These are phyloP conservation scores for Colletotrichum costaricense DNA, from an alignment of 2,329 filamentous ascomycete genomes.

Conservation along the genomic window DNA sequence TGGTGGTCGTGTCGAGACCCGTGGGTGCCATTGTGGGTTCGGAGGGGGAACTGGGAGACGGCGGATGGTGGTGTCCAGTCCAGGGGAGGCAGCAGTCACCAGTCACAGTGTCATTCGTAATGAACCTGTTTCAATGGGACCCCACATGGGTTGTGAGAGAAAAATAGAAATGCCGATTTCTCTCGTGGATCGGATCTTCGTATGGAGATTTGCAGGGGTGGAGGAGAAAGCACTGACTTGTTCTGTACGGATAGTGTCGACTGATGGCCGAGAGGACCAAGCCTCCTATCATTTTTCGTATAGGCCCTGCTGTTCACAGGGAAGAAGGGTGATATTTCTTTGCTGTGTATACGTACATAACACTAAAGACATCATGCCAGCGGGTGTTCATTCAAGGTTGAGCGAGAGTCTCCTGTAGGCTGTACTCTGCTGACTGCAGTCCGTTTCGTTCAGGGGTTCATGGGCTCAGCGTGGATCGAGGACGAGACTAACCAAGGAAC, in stretches of 20 bases:
- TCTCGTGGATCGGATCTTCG: conserved; percentile 30
- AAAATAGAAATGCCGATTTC: conserved; percentile 35
- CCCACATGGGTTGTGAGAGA: conserved; percentile 28
- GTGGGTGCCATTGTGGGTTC: neutral
- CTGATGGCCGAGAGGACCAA: conserved; percentile 10
- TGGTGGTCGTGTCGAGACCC: neutral
- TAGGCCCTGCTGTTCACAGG: neutral
- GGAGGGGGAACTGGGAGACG: neutral
- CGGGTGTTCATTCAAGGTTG: neutral
- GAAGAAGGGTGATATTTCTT: neutral
- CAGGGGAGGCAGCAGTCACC: neutral
- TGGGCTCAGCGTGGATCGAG: conserved; percentile 5
- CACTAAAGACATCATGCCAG: neutral
- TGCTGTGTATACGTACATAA: no score
- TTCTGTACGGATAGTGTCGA: neutral
- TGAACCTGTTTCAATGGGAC: conserved; percentile 34
- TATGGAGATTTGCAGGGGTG: conserved; percentile 24
- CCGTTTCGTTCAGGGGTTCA: neutral
- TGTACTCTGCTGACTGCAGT: neutral
- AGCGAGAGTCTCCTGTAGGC: neutral
- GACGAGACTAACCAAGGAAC: no score
- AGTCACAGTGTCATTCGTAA: conserved; percentile 31
- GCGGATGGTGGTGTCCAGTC: conserved; percentile 9
- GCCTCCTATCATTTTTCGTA: conserved; percentile 5
- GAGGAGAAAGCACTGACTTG: conserved; percentile 1